Base-by-base conservation (phyloP, 2,329 filamentous ascomycete genomes). In the Magnaporthiopsis incrustans region DNA sequence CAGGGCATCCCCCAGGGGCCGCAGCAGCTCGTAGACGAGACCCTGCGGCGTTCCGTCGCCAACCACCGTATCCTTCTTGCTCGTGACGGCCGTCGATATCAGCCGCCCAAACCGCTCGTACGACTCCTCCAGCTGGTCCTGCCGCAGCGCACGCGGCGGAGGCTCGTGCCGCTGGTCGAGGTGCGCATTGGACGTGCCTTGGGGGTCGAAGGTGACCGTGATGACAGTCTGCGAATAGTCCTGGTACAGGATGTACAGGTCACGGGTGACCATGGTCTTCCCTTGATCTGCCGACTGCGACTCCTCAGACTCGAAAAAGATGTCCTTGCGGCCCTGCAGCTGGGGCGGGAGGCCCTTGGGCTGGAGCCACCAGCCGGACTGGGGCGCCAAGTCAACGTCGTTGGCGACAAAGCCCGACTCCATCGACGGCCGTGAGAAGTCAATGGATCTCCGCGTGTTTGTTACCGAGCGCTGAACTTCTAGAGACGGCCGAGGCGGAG, bases 151-250 rank as follows among this genome's bases (percentile, higher is more conserved):
- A 12, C 89, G 84, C 6, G 95, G 94, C 4, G 95, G 93, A 1
- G 86, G 80, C 71, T 97, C 91, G 71, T 98, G 94, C 59, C 88
- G 87, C 76, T 99, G 95, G 70, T 96, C 90, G 8, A 98, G 76
- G 44, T 85, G 80, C 14, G 88, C 89, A 70, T 94, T 88, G 2
- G 84, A 80, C 3, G 89, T 83, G 72, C 96, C 87, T 63, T 87
- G 84, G 1, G 88, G 80, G 73, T 97, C 90, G 74, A 89, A 98
- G 62, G 83, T 87, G 25, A 88, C 90, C 0, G 89, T 92, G 71
- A 99, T 85, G 67, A 96, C 82, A 0, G 94, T 98, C 74, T 98
- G 95, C 25, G 93, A 97, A 75, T 99, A 99, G 77, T 99, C 95
- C 71, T 92, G 88, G 78, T 91, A 99, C 11, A 99, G 78, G n/a